Base-by-base conservation (phyloP, 2,329 filamentous ascomycete species). In the Scedosporium aurantiacum region DNA sequence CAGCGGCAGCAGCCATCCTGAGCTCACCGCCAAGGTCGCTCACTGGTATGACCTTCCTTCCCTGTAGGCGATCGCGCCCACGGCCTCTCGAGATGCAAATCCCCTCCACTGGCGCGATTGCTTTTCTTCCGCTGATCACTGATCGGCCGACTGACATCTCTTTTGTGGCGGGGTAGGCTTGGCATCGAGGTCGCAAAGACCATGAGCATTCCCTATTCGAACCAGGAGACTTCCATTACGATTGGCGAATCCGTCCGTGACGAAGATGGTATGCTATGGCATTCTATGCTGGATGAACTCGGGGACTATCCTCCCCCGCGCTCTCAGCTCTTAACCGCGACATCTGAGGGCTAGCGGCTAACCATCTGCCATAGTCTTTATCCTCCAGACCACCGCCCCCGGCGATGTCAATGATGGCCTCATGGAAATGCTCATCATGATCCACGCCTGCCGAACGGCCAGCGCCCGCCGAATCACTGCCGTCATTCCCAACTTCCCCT, bases 351-450 rank as follows among this genome's bases (percentile, higher is more conserved):
- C 32, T 10, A 37, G 25, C 55, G n/a, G 43, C 50, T 54, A 21
- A 54, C 23, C 50, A 3, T 27, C 7, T 25, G 4, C 12, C 5
- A 50, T 25, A 60, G 64, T 97, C 71, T 97, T 97, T 78, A 96
- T 97, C 69, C 81, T 97, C 63, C 93, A 97, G 76, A 96, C 93
- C 25, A 96, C 94, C 57, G 88, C 90, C 47, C 93, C 93, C 1
- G 92, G 93, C 72, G 92, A 97, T 72, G 95, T 97, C 78, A 99
- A 99, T 76, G 93, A 97, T 73, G 91, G 91, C 58, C 83, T 99
- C 63, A 97, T 99, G 93, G 93, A 99, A 76, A 84, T 97, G 43
- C 83, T 97, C 67, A 97, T 97, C 76, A 96, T 97, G 87, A 95
- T 97, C 75, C 95, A 96, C 72, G 93, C 93, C 65, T 97, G 93